Conservation (phyloP, 768 basidiomycete species). For the Tephrocybe sp. region DNA sequence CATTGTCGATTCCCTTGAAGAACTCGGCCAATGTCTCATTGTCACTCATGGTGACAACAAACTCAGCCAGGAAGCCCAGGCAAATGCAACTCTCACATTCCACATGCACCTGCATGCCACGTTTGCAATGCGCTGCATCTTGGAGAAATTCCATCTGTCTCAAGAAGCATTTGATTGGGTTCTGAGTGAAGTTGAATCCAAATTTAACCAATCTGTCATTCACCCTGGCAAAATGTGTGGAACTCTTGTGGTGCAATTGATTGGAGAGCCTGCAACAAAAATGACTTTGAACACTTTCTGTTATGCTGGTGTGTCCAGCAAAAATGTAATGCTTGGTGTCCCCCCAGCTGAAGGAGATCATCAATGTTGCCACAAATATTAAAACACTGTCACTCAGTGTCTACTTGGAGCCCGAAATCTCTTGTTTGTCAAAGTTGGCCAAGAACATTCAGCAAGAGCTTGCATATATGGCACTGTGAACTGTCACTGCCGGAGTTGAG, state of each 20-base stretch:
- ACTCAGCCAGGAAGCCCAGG: slow-evolving; percentile 75
- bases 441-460: slow-evolving; percentile 94
- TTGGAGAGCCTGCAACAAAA: no score
- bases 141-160: slow-evolving; percentile 85
- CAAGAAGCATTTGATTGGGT: no score
- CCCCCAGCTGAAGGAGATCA: slow-evolving; percentile 97
- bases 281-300: no score
- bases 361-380: slow-evolving; percentile 99
- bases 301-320: no score
- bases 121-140: slow-evolving; percentile 81
- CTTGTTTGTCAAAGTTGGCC: slow-evolving; percentile 53
- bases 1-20: slow-evolving; percentile 77
- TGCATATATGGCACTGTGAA: slow-evolving; percentile 90
- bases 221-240: no score
- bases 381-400: slow-evolving; percentile 97
- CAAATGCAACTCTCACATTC: slow-evolving; percentile 90
- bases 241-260: no score
- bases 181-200: no score
- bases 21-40: slow-evolving; percentile 72
- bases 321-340: slow-evolving; percentile 99
- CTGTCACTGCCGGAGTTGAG: slow-evolving; percentile 92
- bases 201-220: slow-evolving; percentile 90
- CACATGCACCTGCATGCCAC: slow-evolving; percentile 90
- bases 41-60: slow-evolving; percentile 86
- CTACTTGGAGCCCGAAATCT: slow-evolving; percentile 75